Base-by-base conservation (phyloP, 208 protist genomes). In the Leishmania arabica region DNA sequence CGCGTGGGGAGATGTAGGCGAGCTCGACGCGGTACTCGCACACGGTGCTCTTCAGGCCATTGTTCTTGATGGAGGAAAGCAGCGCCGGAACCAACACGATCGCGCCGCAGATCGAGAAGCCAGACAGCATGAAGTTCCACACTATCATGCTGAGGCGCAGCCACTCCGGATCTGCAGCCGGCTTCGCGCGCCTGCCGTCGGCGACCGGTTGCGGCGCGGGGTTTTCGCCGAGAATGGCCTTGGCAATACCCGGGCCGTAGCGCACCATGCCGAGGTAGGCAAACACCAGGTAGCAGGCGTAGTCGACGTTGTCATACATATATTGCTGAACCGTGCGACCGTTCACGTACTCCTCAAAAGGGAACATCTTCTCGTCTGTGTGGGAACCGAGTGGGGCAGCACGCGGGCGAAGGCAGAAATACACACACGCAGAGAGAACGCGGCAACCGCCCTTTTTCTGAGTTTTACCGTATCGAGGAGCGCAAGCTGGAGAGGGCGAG, bases 91-190 rank as follows among this genome's bases (percentile, higher is more conserved):
- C 85, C 71, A 91, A 92, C 72, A 91, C 83, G 24, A 96, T 78
- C 45, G 87, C 84, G 58, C 94, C 95, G 27, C 84, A 85, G 24
- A 95, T 81, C 34, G 94, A 98, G 81, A 97, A 98, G 62, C 80
- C 51, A 34, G 94, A 89, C 68, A 98, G 89, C 11, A 93, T 60
- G n/a, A 96, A 85, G 80, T 98, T 98, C 95, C 95, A 98, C 37
- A 93, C 11, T 60, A 90, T 90, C 83, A 95, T 91, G 71, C 76
- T 75, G n/a, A 88, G 34, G 1, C 89, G 87, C 71, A 97, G 86
- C 89, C 89, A 92, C 79, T 75, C 65, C n/a, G 84, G 86, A 58
- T 90, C 84, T 2, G 71, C 66, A 40, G 64, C 40, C 77, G 79
- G 87, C 79, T 90, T 79, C 8, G 72, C 64, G 58, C 82, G 83